Evolutionary conservation across 495 filamentous ascomycete species (phyloP).

Genomic region (Cercophora sp.): DNA sequence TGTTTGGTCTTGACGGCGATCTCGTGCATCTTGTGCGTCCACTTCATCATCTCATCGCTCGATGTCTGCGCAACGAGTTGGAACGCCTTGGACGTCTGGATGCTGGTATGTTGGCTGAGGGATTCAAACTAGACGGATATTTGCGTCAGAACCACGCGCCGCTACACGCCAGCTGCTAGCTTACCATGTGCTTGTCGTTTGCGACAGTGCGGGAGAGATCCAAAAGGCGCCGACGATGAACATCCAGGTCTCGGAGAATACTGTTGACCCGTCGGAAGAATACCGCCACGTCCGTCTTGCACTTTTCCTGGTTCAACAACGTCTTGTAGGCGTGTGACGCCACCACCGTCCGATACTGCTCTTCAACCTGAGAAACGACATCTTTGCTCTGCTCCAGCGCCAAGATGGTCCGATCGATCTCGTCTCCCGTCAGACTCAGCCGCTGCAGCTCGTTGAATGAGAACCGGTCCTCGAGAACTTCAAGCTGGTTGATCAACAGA

Average conservation of each 20-base stretch:
- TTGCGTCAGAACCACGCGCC: neutral
- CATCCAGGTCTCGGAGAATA: slow-evolving; percentile 1
- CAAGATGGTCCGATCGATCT: slow-evolving; percentile 33
- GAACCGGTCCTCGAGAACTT: slow-evolving; percentile 25
- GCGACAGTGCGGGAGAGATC: neutral
- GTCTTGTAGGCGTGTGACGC: slow-evolving; percentile 6
- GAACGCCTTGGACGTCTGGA: slow-evolving; percentile 59
- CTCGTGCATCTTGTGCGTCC: slow-evolving; percentile 33
- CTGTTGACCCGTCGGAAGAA: slow-evolving; percentile 5
- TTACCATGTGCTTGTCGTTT: slow-evolving; percentile 10
- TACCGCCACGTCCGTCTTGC: neutral
- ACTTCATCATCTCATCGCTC: slow-evolving; percentile 25
- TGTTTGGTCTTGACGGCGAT: slow-evolving; percentile 36
- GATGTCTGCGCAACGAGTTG: slow-evolving; percentile 62
- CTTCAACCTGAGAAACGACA: slow-evolving; percentile 32
- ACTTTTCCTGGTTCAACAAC: slow-evolving; percentile 6
- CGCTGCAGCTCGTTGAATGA: slow-evolving; percentile 36
- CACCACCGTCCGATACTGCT: slow-evolving; percentile 15
- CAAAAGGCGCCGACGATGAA: slow-evolving; percentile 7
- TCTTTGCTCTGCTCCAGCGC: slow-evolving; percentile 35
- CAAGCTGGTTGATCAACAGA: slow-evolving; percentile 7
- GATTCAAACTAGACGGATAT: slow-evolving; percentile 61
- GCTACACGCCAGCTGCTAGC: neutral
- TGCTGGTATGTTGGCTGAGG: slow-evolving; percentile 72
- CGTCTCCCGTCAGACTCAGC: slow-evolving; percentile 37